Evolutionary conservation across 225 moss, liverwort and hornwort genomes (phyloP), one percentile per base, ranked within the genome.

Genomic region (Rhytidiadelphus loreus): DNA sequence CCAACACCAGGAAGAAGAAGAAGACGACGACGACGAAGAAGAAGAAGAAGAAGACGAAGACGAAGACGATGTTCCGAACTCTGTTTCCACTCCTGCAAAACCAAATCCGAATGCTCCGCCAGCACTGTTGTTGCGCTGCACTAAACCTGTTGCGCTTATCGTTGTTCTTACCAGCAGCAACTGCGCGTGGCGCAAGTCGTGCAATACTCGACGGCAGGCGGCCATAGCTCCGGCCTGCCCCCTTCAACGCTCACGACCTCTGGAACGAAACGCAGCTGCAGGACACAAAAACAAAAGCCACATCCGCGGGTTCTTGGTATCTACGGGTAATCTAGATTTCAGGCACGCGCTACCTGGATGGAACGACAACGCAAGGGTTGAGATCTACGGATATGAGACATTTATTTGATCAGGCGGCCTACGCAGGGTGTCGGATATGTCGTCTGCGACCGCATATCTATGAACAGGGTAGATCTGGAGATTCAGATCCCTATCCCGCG

Each of bases 191-290:
- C 94, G 94, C 82, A 91, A n/a, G 8, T 80, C 87, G 30, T 82
- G 80, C 70, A 94, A 50, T 25, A 87, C 88, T 72, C 94, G 92
- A 81, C 91, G 90, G 87, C 92, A 89, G 77, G 84, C 92, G 46
- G 91, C 92, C 94, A 94, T 94, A 22, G 87, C 92, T 94, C 86
- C 72, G 83, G 79, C 83, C 70, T 56, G 48, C 75, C 75, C 35
- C 82, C 41, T 71, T 32, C 58, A 16, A 28, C 48, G 26, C 39
- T 62, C 81, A 25, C 39, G 8, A 85, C n/a, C 68, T 88, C 58
- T 32, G 44, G 57, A 84, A 37, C 52, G 82, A 56, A 44, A 78
- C 48, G 61, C 25, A 37, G 57, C 63, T 53, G 60, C 81, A 30
- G 25, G 37, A 56, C 1, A 44, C 61, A 52, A 37, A 77, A 63